Percentiles rank a stretch among this genome's conserved stretches.
phyloP scores from a whole-genome alignment of 148 eudicot species.

The Fagopyrum homotropicum region DNA sequence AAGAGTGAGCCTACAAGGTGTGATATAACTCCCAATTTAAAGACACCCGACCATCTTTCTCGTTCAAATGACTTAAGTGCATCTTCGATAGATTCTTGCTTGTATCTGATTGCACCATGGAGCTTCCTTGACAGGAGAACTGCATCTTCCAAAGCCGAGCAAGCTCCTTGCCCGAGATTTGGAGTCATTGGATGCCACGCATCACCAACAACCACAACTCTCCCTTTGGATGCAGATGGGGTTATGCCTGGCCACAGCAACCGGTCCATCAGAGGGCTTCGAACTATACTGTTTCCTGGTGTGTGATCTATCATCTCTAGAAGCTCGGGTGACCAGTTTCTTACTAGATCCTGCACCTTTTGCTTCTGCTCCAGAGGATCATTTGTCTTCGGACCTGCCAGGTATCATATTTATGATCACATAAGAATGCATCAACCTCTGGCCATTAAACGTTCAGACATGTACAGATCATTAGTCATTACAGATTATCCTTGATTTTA shows the following conservation, averaged over 20 bases:
- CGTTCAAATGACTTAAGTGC: slow-evolving; percentile 51
- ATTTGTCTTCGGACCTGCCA: slow-evolving; percentile 61
- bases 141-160: slow-evolving; percentile 82
- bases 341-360: slow-evolving; percentile 41
- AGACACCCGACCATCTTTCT: slow-evolving; percentile 66
- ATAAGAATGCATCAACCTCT: neutral
- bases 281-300: slow-evolving; percentile 50
- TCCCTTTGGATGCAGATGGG: slow-evolving; percentile 57
- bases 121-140: slow-evolving; percentile 59
- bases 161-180: slow-evolving; percentile 95
- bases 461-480: neutral
- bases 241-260: slow-evolving; percentile 82
- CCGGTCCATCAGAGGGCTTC: slow-evolving; percentile 60
- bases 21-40: slow-evolving; percentile 57
- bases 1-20: slow-evolving; percentile 64
- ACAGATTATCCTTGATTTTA: neutral
- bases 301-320: slow-evolving; percentile 39
- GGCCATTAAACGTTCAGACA: neutral
- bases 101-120: slow-evolving; percentile 32
- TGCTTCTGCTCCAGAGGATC: slow-evolving; percentile 54
- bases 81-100: slow-evolving; percentile 41
- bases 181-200: slow-evolving; percentile 99
- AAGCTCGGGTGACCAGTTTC: slow-evolving; percentile 54
- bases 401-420: neutral
- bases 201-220: slow-evolving; percentile 84